Evolutionary conservation across 163 green algal genomes (phyloP).

Genomic region (Coccomyxa subellipsoidea): DNA sequence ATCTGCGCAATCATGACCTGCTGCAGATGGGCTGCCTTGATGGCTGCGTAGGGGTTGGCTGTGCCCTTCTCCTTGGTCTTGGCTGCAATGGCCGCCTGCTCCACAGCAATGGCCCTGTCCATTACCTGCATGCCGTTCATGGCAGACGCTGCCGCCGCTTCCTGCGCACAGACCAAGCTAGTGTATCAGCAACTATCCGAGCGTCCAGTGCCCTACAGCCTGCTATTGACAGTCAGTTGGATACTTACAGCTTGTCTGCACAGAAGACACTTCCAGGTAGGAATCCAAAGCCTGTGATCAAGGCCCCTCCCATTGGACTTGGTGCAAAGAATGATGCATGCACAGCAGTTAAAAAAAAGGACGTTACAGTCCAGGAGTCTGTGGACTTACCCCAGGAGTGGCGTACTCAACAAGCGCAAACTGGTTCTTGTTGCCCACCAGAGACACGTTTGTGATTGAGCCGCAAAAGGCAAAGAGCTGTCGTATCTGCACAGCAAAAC

Average conservation of each 20-base stretch:
- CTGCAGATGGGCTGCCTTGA: conserved; percentile 35
- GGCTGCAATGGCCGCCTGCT: conserved; percentile 31
- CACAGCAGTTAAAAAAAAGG: too few relatives aligned
- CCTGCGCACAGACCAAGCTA: conserved; percentile 22
- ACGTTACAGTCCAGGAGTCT: not conserved
- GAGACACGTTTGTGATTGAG: conserved; percentile 24
- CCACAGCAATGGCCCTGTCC: conserved; percentile 46
- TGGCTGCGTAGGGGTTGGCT: conserved; percentile 12
- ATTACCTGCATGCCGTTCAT: conserved; percentile 54
- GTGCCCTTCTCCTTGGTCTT: conserved; percentile 21
- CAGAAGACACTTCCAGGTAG: too few relatives aligned
- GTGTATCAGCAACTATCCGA: not conserved
- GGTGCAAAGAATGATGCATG: too few relatives aligned
- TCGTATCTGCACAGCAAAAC: conserved; percentile 43
- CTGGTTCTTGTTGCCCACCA: conserved; percentile 28
- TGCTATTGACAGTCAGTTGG: too few relatives aligned
- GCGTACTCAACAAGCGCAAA: conserved; percentile 58
- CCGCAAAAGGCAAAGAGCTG: conserved; percentile 48
- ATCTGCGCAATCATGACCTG: conserved; percentile 21
- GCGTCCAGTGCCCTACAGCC: not conserved
- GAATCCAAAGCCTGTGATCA: too few relatives aligned
- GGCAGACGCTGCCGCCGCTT: conserved; percentile 33
- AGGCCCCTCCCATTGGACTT: too few relatives aligned
- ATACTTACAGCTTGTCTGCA: too few relatives aligned
- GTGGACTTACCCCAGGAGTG: conserved; percentile 23